These are phyloP conservation scores for Camellia sinensis DNA, from an alignment of 148 eudicot genomes.

Conservation along the genomic window DNA sequence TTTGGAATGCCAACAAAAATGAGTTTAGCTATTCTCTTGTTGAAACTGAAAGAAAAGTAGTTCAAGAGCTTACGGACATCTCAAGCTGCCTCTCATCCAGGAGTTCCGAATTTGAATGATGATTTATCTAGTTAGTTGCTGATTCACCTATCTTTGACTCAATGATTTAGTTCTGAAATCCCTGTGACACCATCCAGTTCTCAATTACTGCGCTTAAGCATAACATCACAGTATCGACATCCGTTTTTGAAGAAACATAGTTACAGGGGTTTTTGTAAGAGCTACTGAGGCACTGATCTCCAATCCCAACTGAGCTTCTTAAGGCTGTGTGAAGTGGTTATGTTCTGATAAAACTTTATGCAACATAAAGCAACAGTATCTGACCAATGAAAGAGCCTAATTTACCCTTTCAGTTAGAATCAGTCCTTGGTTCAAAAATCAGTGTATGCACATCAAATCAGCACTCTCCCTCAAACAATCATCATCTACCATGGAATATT, in stretches of 20 bases:
- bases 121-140: slow-evolving; percentile 9
- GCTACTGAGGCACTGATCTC: not conserved
- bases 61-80: slow-evolving; percentile 17
- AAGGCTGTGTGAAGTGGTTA: not conserved
- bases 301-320: not conserved
- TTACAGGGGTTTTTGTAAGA: not conserved
- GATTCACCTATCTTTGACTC: not conserved
- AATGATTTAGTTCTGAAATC: not conserved
- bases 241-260: not conserved
- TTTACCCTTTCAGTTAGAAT: too few relatives aligned
- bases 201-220: not conserved
- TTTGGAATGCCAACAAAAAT: slow-evolving; percentile 16
- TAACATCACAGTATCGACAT: not conserved
- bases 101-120: not conserved
- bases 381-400: slow-evolving; percentile 1
- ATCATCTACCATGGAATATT: too few relatives aligned
- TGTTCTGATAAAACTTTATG: not conserved
- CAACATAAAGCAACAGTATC: not conserved
- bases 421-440: too few relatives aligned
- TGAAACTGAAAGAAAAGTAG: slow-evolving; percentile 18
- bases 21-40: slow-evolving; percentile 7
- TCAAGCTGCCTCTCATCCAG: slow-evolving; percentile 20
- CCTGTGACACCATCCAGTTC: not conserved
- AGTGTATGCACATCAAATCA: too few relatives aligned
- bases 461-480: too few relatives aligned